Percentiles rank a stretch among this genome's conserved stretches.
Conservation (phyloP, 345 rosid species). For the Eutrema yunnanense region DNA sequence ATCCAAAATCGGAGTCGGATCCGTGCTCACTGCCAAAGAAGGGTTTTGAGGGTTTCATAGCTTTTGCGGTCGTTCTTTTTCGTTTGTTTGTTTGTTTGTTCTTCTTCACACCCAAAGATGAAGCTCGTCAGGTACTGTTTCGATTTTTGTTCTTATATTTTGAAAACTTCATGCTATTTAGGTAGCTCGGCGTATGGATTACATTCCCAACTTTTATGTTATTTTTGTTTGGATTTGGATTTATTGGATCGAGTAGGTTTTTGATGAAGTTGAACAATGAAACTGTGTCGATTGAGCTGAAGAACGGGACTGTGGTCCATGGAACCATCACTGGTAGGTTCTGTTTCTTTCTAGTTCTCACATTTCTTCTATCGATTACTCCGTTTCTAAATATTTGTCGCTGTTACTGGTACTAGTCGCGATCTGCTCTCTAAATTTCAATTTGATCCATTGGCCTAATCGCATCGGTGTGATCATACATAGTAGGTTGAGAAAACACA, state of each 20-base stretch:
- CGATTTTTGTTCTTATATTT: not conserved
- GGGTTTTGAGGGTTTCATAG: constrained; percentile 23
- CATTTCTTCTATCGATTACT: not conserved
- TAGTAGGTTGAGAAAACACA: not conserved
- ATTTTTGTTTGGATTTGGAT: not conserved
- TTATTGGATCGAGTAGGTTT: constrained; percentile 48
- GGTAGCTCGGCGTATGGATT: not conserved
- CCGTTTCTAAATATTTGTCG: not conserved
- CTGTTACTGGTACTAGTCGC: constrained; percentile 6
- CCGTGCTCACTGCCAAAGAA: not conserved
- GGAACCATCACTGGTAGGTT: constrained; percentile 85
- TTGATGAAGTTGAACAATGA: constrained; percentile 98
- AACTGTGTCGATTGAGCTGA: constrained; percentile 92
- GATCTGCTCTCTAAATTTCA: not conserved
- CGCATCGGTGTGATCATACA: not conserved
- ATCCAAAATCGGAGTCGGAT: constrained; percentile 12
- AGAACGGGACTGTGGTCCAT: constrained; percentile 90
- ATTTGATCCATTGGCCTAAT: not conserved
- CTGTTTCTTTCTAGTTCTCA: not conserved
- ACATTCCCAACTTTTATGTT: not conserved
- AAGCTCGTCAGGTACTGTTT: constrained; percentile 47
- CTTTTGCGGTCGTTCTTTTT: not conserved
- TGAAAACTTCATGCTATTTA: not conserved
- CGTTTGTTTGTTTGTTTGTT: not conserved
- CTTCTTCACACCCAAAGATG: constrained; percentile 26